Conservation (phyloP, 192 early-diverging fungal genomes). For the Endogone sp. region DNA sequence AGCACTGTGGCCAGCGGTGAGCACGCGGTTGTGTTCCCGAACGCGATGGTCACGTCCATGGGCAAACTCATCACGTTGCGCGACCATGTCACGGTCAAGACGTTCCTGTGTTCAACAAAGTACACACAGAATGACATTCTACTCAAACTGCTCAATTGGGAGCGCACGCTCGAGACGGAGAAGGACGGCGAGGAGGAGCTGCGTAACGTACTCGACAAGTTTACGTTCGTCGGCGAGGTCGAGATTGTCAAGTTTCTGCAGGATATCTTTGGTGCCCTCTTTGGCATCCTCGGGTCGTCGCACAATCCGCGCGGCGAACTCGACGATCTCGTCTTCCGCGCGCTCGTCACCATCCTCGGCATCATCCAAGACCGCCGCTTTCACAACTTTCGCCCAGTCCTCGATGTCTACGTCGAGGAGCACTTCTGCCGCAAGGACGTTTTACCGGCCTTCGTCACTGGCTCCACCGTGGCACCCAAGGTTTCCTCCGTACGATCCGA, state of each 20-base stretch:
- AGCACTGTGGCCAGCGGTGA: not conserved
- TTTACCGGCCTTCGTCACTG: not conserved
- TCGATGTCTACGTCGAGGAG: constrained; percentile 59
- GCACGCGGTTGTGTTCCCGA: not conserved
- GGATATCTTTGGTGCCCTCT: constrained; percentile 58
- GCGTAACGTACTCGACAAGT: constrained; percentile 40
- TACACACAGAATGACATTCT: constrained; percentile 62
- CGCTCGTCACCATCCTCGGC: constrained; percentile 50
- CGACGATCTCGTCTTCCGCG: constrained; percentile 41
- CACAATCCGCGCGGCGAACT: constrained; percentile 27
- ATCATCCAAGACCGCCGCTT: constrained; percentile 62
- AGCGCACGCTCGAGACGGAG: constrained; percentile 21
- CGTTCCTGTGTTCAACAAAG: constrained; percentile 57
- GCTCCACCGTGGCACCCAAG: not conserved
- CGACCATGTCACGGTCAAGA: constrained; percentile 49
- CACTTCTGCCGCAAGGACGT: constrained; percentile 29
- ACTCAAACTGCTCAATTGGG: constrained; percentile 66
- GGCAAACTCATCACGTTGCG: constrained; percentile 15
- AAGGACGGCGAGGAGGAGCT: constrained; percentile 21
- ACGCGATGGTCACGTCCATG: not conserved
- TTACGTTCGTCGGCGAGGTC: constrained; percentile 54
- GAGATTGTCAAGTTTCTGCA: constrained; percentile 69
- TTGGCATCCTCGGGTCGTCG: constrained; percentile 48
- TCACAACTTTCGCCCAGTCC: constrained; percentile 45
- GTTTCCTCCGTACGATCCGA: not conserved